Evolutionary conservation across 257 asterid species (phyloP).

Genomic region (Pogostemon cablin): DNA sequence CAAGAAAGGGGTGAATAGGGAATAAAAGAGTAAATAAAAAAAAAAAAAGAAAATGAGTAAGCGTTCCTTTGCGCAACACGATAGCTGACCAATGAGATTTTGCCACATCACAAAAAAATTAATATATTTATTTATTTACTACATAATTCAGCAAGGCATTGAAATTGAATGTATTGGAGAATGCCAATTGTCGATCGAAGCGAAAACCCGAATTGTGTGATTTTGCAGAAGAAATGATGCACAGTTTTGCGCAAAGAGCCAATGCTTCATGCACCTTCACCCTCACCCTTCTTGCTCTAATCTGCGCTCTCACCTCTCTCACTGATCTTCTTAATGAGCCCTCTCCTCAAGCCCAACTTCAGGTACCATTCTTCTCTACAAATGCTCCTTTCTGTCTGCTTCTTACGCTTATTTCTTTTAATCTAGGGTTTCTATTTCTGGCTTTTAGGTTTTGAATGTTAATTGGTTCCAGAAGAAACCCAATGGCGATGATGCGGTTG

Average conservation of each 20-base stretch:
- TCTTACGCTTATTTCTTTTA: not conserved
- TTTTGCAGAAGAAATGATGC: slow-evolving; percentile 44
- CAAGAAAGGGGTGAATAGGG: not conserved
- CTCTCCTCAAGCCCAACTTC: slow-evolving; percentile 67
- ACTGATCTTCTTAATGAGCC: slow-evolving; percentile 77
- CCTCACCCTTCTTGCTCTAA: slow-evolving; percentile 75
- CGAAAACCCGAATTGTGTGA: not conserved
- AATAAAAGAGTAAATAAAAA: too few species aligned
- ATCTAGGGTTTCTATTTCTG: not conserved
- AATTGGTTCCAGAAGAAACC: slow-evolving; percentile 91
- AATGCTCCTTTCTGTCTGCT: not conserved
- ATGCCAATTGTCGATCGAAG: not conserved
- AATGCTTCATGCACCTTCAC: slow-evolving; percentile 80
- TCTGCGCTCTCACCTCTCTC: slow-evolving; percentile 83
- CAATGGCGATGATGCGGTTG: slow-evolving; percentile 89
- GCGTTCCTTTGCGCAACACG: not conserved
- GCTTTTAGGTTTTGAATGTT: slow-evolving; percentile 64
- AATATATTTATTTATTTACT: too few species aligned
- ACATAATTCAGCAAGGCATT: too few species aligned
- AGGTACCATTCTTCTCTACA: slow-evolving; percentile 18
- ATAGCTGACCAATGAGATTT: not conserved
- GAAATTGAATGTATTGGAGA: too few species aligned
- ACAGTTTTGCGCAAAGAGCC: slow-evolving; percentile 69
- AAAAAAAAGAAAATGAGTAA: not conserved
- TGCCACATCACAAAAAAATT: not conserved